Base-by-base conservation (phyloP, 257 asterid genomes). In the Lithospermum erythrorhizon region DNA sequence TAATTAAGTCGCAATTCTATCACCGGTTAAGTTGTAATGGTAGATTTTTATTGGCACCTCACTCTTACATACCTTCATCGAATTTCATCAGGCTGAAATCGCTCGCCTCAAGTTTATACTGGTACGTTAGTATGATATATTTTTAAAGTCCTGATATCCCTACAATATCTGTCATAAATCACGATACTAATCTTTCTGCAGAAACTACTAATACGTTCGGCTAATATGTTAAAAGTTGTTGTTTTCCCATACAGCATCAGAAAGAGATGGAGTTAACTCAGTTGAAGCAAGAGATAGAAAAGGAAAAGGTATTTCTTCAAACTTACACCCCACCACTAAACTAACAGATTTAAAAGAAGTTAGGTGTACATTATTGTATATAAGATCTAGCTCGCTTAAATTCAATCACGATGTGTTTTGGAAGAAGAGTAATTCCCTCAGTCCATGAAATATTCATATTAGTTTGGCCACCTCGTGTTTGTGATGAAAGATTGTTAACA, bases 281-380 rank as follows among this genome's bases (percentile, higher is more conserved):
- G 30, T 62, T 91, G 84, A 88, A 88, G 87, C 73, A 79, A 73
- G 83, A 78, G 65, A 81, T 87, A 70, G 96, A 85, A 75, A 78
- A 81, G 73, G 96, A 82, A 75, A 82, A 82, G 96, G 98, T 90
- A 75, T 41, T 45, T 23, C 20, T 57, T 25, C 53, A 22, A 51
- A 53, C 47, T 27, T 25, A 20, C 41, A 61, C 21, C 56, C 56
- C 5, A 27, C 32, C 6, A n/a, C 3, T 18, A 52, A n/a, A 52
- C 56, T 2, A 52, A 52, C 20, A 2, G 21, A 17, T 17, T 2
- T n/a, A 6, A 9, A n/a, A 1, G 9, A 15, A 5, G 11, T 35
- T 8, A 35, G 6, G 6, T 30, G 45, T 7, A 35, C 1, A 35
- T 35, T 35, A 35, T 35, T 35, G 45, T 2, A 35, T 35, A 35